Percentiles rank a stretch among this genome's conserved stretches.
These are phyloP conservation scores for Anastatica hierochuntica DNA, from an alignment of 345 rosid genomes.

Conservation along the genomic window DNA sequence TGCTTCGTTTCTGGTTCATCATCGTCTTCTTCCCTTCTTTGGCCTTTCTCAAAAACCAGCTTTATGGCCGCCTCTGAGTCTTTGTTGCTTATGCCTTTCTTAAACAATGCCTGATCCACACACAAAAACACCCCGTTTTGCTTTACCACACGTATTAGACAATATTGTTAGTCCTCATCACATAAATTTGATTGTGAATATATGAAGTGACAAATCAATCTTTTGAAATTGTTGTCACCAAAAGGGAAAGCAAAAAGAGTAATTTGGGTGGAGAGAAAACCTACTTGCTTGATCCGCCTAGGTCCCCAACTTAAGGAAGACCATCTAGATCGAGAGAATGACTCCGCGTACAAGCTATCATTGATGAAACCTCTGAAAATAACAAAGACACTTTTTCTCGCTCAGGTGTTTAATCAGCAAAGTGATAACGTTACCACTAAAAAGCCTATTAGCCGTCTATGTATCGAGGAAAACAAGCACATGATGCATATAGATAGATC, in stretches of 20 bases:
- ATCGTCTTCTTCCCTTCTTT: slow-evolving; percentile 26
- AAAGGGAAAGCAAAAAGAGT: no score
- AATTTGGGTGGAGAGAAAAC: slow-evolving; percentile 11
- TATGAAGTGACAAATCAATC: no score
- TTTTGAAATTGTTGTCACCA: no score
- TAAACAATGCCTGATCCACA: slow-evolving; percentile 49
- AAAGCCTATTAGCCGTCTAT: no score
- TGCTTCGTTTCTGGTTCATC: slow-evolving; percentile 33
- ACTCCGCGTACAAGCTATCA: slow-evolving; percentile 70
- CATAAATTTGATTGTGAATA: no score
- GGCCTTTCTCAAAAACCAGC: slow-evolving; percentile 44
- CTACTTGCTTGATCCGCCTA: slow-evolving; percentile 75
- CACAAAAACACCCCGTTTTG: not conserved
- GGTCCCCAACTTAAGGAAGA: slow-evolving; percentile 89
- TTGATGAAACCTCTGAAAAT: slow-evolving; percentile 58
- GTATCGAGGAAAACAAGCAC: slow-evolving; percentile 5
- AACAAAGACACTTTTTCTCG: not conserved
- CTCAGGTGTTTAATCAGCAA: not conserved
- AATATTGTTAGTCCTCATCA: not conserved
- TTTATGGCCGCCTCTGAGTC: slow-evolving; percentile 65
- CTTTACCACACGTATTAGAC: not conserved
- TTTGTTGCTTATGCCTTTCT: slow-evolving; percentile 45
- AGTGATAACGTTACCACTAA: no score
- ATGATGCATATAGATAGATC: not conserved
- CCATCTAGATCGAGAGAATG: slow-evolving; percentile 68